A percentile compares a stretch with the other conserved stretches of the same genome.
These are phyloP conservation scores for Lenwebbia sp. DNA, from an alignment of 345 rosid species.

Conservation along the genomic window DNA sequence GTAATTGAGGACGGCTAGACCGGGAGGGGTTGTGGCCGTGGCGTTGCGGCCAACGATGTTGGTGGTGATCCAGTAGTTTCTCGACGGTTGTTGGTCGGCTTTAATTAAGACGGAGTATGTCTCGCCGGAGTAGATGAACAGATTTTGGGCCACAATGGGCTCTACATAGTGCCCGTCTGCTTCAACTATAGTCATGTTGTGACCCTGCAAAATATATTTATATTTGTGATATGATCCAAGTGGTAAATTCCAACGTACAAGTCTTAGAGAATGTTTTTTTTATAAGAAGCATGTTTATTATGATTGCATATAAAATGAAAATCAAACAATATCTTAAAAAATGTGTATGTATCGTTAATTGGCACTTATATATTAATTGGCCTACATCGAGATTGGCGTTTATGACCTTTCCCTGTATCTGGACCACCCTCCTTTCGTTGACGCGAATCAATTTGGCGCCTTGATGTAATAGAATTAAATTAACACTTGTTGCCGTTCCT, in stretches of 20 bases:
- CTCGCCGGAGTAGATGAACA: slow-evolving; percentile 73
- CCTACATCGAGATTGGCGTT: not conserved
- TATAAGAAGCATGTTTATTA: not conserved
- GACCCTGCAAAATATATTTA: slow-evolving; percentile 20
- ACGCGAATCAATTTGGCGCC: not conserved
- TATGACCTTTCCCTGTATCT: no score
- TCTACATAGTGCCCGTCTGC: slow-evolving; percentile 72
- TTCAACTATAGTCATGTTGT: slow-evolving; percentile 72
- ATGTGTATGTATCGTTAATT: not conserved
- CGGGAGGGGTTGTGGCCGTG: slow-evolving; percentile 23
- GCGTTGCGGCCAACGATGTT: slow-evolving; percentile 43
- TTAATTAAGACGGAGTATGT: slow-evolving; percentile 61
- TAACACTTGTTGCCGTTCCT: not conserved
- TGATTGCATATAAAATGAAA: not conserved
- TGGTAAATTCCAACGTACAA: not conserved
- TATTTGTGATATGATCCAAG: not conserved
- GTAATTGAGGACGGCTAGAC: slow-evolving; percentile 41
- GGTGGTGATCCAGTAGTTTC: slow-evolving; percentile 62
- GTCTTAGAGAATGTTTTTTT: not conserved
- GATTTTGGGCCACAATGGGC: slow-evolving; percentile 52
- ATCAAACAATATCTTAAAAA: not conserved
- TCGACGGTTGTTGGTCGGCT: slow-evolving; percentile 42
- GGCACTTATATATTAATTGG: not conserved
- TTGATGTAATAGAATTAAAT: not conserved
- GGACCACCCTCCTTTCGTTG: slow-evolving; percentile 22